Percentiles rank a stretch among this genome's conserved stretches.
These are phyloP conservation scores for Albugo laibachii DNA, from an alignment of 352 stramenopile species.

Conservation along the genomic window DNA sequence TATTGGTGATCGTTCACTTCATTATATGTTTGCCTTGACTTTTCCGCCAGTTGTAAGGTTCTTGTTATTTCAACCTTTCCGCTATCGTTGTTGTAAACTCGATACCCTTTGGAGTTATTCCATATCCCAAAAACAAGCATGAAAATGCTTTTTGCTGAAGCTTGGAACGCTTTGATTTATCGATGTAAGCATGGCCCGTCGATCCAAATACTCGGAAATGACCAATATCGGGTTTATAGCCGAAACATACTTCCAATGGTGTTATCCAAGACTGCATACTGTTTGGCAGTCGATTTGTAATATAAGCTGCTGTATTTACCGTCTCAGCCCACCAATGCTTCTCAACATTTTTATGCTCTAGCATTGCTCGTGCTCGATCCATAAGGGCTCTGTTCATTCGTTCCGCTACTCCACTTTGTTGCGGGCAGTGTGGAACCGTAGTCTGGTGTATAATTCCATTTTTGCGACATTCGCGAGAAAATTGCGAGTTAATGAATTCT, in stretches of 20 bases:
- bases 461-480: not conserved
- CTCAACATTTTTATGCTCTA: not conserved
- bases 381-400: not conserved
- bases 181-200: constrained; percentile 5
- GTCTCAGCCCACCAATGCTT: not conserved
- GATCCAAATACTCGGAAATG: constrained; percentile 6
- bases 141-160: constrained; percentile 7
- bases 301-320: too few species aligned
- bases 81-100: constrained; percentile 2
- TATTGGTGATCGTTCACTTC: not conserved
- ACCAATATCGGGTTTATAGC: not conserved
- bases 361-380: not conserved
- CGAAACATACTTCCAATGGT: not conserved
- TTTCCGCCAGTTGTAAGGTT: constrained; percentile 2
- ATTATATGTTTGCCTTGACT: too few species aligned
- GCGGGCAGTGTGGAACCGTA: not conserved
- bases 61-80: not conserved
- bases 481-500: not conserved
- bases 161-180: constrained; percentile 6
- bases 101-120: constrained; percentile 8
- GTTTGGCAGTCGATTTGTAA: too few species aligned
- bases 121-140: constrained; percentile 11
- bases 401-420: not conserved
- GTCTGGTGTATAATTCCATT: not conserved
- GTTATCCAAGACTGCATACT: not conserved